Conservation (phyloP, 2,329 filamentous ascomycete species). For the Pseudogymnoascus sp. region DNA sequence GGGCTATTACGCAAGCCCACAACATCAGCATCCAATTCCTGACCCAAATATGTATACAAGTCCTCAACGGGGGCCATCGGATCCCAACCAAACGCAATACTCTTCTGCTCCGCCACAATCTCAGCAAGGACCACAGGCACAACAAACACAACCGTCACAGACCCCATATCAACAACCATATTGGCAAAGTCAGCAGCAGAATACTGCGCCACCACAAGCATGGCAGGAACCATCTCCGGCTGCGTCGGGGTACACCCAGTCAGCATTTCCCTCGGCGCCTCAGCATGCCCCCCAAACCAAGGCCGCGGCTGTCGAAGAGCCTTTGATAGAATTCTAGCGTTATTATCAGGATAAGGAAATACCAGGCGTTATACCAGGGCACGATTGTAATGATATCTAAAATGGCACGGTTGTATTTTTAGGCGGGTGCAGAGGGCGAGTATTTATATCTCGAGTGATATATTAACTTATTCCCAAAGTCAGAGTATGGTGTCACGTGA, state of each 20-base stretch:
- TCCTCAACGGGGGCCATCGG: conserved; percentile 25
- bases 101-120: conserved; percentile 19
- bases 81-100: conserved; percentile 17
- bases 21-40: conserved; percentile 7
- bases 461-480: neutral
- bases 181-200: conserved; percentile 42
- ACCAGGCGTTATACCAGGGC: conserved; percentile 5
- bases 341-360: conserved; percentile 9
- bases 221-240: conserved; percentile 30
- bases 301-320: conserved; percentile 62
- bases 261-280: conserved; percentile 59
- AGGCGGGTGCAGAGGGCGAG: neutral
- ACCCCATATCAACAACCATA: conserved; percentile 36
- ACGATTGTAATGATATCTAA: conserved; percentile 4
- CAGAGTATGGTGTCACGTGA: neutral
- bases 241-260: conserved; percentile 48
- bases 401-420: conserved; percentile 3
- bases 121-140: conserved; percentile 21
- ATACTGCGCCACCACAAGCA: conserved; percentile 34
- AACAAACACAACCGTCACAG: conserved; percentile 18
- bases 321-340: conserved; percentile 65
- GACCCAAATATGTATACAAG: conserved; percentile 15
- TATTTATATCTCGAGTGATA: neutral
- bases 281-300: conserved; percentile 50
- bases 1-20: neutral